Evolutionary conservation across 2,329 filamentous ascomycete species (phyloP).

Genomic region (Cladosporium sp.): DNA sequence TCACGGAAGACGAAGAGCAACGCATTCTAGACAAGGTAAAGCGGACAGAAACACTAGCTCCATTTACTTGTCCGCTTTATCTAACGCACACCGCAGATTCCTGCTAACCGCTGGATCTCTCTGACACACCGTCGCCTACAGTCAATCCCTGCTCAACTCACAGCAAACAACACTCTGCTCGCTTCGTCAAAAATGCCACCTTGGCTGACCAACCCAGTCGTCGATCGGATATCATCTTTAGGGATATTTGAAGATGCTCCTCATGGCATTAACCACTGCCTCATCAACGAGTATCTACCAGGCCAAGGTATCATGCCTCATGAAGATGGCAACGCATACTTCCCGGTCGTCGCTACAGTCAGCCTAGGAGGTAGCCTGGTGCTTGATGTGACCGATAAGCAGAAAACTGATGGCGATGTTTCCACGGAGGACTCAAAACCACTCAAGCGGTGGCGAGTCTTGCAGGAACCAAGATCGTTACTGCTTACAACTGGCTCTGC

Average conservation of each 20-base stretch:
- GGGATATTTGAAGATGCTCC: constrained; percentile 64
- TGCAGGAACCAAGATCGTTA: constrained; percentile 82
- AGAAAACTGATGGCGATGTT: constrained; percentile 32
- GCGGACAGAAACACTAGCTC: too few species aligned
- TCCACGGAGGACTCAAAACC: constrained; percentile 6
- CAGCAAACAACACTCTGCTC: constrained; percentile 71
- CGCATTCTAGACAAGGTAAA: constrained; percentile 68
- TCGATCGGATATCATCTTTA: constrained; percentile 55
- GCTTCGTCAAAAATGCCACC: constrained; percentile 63
- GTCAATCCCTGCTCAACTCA: constrained; percentile 82
- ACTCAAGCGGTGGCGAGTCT: constrained; percentile 55
- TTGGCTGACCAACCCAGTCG: constrained; percentile 72
- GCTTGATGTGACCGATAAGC: constrained; percentile 65
- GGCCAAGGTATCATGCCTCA: constrained; percentile 97
- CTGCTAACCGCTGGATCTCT: constrained; percentile 70
- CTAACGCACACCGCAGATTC: constrained; percentile 40
- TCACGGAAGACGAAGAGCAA: constrained; percentile 72
- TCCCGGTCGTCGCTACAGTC: constrained; percentile 85
- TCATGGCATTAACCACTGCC: constrained; percentile 83
- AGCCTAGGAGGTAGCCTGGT: constrained; percentile 78
- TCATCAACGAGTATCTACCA: constrained; percentile 88
- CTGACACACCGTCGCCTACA: constrained; percentile 88
- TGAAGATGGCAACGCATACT: constrained; percentile 87
- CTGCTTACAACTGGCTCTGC: constrained; percentile 69
- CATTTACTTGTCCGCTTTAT: too few species aligned